phyloP scores from a whole-genome alignment of 345 rosid genomes.

The Brassica incana region DNA sequence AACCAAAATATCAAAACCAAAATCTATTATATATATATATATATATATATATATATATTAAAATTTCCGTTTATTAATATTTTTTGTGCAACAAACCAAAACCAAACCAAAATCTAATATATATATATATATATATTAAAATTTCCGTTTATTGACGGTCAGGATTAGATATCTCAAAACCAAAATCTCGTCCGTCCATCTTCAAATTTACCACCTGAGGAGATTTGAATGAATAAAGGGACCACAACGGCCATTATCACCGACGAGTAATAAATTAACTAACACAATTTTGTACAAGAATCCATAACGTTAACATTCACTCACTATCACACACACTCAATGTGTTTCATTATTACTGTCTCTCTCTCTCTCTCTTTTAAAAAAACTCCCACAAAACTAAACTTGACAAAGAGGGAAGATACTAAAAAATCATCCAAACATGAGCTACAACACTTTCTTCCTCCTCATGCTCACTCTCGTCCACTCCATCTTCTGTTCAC shows the following conservation, averaged over 20 bases:
- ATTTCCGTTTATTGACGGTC: background rate
- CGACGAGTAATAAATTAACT: conserved; percentile 36
- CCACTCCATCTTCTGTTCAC: conserved; percentile 22
- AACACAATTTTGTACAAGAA: conserved; percentile 36
- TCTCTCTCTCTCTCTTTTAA: conserved; percentile 6
- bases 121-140: no score
- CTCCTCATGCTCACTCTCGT: conserved; percentile 25
- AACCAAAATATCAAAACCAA: no score
- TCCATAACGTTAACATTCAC: conserved; percentile 40
- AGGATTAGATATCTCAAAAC: background rate
- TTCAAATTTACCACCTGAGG: conserved; percentile 8
- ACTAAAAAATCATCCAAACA: conserved; percentile 2
- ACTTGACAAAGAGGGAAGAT: conserved; percentile 10
- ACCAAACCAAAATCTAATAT: no score
- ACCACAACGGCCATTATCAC: conserved; percentile 38
- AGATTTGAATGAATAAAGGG: conserved; percentile 33
- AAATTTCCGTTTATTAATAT: no score
- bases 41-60: no score
- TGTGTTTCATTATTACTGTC: conserved; percentile 26
- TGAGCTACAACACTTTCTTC: conserved; percentile 27
- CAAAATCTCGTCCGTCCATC: background rate
- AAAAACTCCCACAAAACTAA: conserved; percentile 1
- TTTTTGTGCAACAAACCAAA: no score
- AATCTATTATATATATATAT: no score
- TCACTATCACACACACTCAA: conserved; percentile 31